Percentiles rank a stretch among this genome's conserved stretches.
These are phyloP conservation scores for Yamadazyma philogaea DNA, from an alignment of 805 yeast species.

Conservation along the genomic window DNA sequence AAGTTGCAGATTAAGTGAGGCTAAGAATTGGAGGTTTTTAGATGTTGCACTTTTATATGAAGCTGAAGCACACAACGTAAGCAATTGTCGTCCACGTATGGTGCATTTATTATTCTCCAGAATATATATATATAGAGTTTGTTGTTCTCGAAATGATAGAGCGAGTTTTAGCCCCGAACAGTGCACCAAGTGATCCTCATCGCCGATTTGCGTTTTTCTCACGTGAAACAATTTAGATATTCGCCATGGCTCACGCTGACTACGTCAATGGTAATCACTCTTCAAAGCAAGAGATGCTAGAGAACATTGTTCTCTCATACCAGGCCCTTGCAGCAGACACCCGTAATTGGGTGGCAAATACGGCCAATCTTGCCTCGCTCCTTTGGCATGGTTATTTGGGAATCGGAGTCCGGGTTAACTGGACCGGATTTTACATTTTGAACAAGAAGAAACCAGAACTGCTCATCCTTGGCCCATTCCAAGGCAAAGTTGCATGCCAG, in stretches of 20 bases:
- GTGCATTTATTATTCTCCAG: no score
- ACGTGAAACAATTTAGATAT: neutral
- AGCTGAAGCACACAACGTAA: no score
- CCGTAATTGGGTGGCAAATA: constrained; percentile 82
- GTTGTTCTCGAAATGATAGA: no score
- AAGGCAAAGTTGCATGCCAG: constrained; percentile 97
- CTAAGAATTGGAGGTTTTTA: no score
- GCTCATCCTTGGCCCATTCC: constrained; percentile 86
- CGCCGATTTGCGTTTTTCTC: neutral
- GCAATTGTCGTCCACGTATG: no score
- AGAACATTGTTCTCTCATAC: constrained; percentile 57
- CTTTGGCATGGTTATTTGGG: constrained; percentile 85
- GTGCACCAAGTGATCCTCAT: neutral
- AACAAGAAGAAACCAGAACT: constrained; percentile 37
- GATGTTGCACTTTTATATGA: no score
- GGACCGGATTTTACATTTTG: constrained; percentile 88
- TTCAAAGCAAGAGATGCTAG: constrained; percentile 53
- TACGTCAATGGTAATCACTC: constrained; percentile 43
- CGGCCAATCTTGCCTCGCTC: constrained; percentile 81
- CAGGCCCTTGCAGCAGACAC: constrained; percentile 62
- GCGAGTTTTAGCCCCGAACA: no score
- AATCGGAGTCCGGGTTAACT: constrained; percentile 59
- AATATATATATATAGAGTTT: no score
- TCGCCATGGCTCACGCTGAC: constrained; percentile 60
- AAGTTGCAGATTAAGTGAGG: neutral